Evolutionary conservation across 331 rosid genomes (phyloP).

Genomic region (Erythrophleum ivorense): DNA sequence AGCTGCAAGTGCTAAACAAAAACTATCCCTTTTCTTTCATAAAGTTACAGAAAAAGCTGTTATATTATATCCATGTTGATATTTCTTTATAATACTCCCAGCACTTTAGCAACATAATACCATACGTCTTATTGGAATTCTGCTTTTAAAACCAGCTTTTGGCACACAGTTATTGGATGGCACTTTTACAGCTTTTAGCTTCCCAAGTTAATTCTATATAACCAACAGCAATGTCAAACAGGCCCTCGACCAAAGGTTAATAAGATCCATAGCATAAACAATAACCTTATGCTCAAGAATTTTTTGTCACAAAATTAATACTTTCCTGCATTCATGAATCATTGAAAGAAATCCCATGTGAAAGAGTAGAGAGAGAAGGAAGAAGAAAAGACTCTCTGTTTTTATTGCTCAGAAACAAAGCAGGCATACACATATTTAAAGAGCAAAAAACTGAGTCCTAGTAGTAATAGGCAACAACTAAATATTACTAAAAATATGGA

Average conservation of each 20-base stretch:
- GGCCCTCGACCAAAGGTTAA: not conserved
- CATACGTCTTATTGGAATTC: not conserved
- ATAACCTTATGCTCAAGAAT: not conserved
- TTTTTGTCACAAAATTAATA: not conserved
- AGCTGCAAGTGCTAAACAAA: not conserved
- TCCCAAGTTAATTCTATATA: not conserved
- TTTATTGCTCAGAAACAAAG: too few species aligned
- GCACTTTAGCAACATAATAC: not conserved
- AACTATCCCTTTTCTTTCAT: not conserved
- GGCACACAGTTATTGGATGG: not conserved
- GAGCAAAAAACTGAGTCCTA: too few species aligned
- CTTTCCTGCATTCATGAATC: not conserved
- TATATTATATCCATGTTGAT: not conserved
- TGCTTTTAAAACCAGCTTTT: not conserved
- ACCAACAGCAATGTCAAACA: not conserved
- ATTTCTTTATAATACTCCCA: not conserved
- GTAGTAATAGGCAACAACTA: too few species aligned
- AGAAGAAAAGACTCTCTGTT: too few species aligned
- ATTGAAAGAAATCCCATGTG: not conserved
- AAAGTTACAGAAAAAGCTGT: not conserved
- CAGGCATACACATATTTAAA: too few species aligned
- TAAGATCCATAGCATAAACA: not conserved
- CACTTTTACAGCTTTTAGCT: not conserved
- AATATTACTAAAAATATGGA: too few species aligned
- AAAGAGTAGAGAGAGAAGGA: too few species aligned